phyloP scores from a whole-genome alignment of 31 red algal species.

The Odonthalia washingtoniensis region DNA sequence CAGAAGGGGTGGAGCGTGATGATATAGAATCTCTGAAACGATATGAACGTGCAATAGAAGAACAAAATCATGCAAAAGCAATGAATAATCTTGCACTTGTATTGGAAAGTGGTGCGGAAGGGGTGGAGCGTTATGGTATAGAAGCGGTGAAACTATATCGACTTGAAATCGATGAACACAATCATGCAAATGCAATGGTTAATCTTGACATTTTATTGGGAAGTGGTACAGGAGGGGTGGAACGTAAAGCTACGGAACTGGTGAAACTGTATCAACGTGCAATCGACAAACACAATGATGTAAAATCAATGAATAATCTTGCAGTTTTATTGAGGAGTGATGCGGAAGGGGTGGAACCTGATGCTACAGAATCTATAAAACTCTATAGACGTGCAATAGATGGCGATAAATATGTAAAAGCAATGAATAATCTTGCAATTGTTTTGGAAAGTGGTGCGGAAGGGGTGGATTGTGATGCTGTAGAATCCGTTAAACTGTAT shows the following conservation, averaged over 20 bases:
- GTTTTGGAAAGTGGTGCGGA: conserved; percentile 7
- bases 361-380: background rate
- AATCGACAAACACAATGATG: too few relatives aligned
- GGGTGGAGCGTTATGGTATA: background rate
- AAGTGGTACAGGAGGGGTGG: background rate
- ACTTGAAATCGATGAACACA: too few relatives aligned
- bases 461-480: background rate
- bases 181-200: too few relatives aligned
- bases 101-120: background rate
- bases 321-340: background rate
- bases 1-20: background rate
- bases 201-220: background rate
- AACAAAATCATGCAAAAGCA: background rate
- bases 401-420: background rate
- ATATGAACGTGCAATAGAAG: conserved; percentile 8
- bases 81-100: background rate
- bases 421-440: background rate
- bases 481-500: background rate
- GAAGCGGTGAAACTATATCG: background rate
- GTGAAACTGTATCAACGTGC: too few relatives aligned
- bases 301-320: background rate
- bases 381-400: conserved; percentile 3
- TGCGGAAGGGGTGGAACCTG: background rate
- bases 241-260: background rate
- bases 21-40: background rate